Base-by-base conservation (phyloP, 805 yeast species). In the Sugiyamaella boreocaroliniensis region DNA sequence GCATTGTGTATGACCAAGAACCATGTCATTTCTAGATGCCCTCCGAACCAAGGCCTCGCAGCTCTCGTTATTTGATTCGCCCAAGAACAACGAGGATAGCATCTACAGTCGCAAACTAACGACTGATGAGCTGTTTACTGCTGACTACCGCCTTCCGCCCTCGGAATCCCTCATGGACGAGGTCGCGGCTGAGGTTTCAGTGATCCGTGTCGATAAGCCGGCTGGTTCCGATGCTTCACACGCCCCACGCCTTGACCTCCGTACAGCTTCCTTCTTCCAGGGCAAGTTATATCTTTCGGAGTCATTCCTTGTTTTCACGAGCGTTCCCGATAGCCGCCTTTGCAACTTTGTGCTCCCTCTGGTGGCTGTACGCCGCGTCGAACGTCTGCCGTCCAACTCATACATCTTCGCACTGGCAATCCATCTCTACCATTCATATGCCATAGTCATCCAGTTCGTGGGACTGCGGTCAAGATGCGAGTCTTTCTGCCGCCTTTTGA, bases 401-500 rank as follows among this genome's bases (percentile, higher is more conserved):
- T 86, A 83, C 64, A 83, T 86, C 16, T 86, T 89, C 69, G 89
- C 96, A 1, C 74, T 93, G 16, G 72, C 82, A n/a, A 69, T 92
- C 12, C 75, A 79, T 5, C 80, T 95, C 1, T 81, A 82, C 53
- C 81, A 85, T 29, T 86, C 83, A 14, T 65, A 85, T 52, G 76
- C 75, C 49, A 62, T 89, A 1, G 74, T 83, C 2, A 70, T 90
- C 19, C 88, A 86, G 60, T 81, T 90, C 62, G 81, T 88, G 26
- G 97, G 96, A 0, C 71, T 88, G 50, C 76, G 87, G 47, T 81
- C 89, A 15, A 83, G 82, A 41, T 82, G 93, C 51, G 97, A 90
- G 66, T 75, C 76, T 54, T 92, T 93, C 68, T 87, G 95, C 45
- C 82, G 80, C 40, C 73, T 71, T 32, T 71, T 92, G 57, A 86